Evolutionary conservation across 352 stramenopile species (phyloP), one percentile per base, ranked within the genome.

Genomic region (Globisporangium solare): DNA sequence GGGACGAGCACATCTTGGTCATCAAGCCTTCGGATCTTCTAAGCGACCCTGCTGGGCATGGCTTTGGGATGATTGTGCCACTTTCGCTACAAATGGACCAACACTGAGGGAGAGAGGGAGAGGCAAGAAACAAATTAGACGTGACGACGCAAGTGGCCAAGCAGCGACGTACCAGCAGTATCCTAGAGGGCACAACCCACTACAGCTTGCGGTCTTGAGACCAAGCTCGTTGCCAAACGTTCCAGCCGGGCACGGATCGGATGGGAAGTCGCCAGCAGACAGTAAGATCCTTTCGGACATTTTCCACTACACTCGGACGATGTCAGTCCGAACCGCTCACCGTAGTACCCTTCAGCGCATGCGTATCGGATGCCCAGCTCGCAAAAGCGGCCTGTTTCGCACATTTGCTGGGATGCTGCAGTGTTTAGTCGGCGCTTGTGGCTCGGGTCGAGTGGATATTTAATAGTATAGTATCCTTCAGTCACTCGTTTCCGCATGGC

Each of bases 311-410:
- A 92, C 11, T 21, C 45, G 21, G 62, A 27, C 0, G 64, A 71
- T 7, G 39, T 65, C 2, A 88, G 41, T 14, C 63, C 64, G 5
- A 54, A 66, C 8, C 61, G 71, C 4, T 73, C 58, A 21, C 82
- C 79, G 46, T 74, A 89, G 1, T 58, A 71, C 2, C 77, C 79
- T n/a, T 58, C 65, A 20, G 70, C 68, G 61, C 82, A 92, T 6
- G 61, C 60, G 39, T 73, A 67, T 1, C 76, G 77, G 42, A 90
- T 66, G 12, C 83, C 83, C 15, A 76, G 70, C 14, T 72, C 49
- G 48, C 83, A 92, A 54, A 79, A 90, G 57, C 71, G 79, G 12
- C 83, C 83, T 6, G 76, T 70, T n/a, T 90, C 76, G 18, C 82
- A 92, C 48, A 48, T 64, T 21, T 55, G 48, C 13, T 66, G 52